Percentiles rank a stretch among this genome's conserved stretches.
Evolutionary conservation across 805 yeast genomes (phyloP).

Genomic region (Saccharomycopsis sp.): DNA sequence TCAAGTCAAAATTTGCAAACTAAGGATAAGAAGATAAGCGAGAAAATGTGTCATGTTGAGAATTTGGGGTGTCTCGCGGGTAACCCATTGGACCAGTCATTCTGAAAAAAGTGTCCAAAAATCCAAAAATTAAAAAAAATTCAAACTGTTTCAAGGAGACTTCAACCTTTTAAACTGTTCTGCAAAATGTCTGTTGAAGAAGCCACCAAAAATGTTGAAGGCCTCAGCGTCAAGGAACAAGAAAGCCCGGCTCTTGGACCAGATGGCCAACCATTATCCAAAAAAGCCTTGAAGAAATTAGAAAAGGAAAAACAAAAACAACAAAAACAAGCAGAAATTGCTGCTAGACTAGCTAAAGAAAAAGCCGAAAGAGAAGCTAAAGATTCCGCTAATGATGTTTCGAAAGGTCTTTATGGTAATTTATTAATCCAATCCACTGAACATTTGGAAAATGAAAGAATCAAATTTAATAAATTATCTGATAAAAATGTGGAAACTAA

Average conservation of each 20-base stretch:
- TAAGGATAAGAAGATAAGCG: neutral
- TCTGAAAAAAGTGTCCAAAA: neutral
- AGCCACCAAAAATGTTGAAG: slow-evolving; percentile 9
- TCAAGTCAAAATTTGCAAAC: neutral
- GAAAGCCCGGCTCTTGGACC: slow-evolving; percentile 34
- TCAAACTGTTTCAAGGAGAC: neutral
- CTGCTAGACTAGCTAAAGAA: slow-evolving; percentile 77
- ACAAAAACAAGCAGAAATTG: slow-evolving; percentile 85
- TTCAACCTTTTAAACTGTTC: neutral
- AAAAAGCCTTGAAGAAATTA: slow-evolving; percentile 90
- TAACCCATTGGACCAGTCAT: neutral
- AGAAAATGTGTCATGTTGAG: too few species aligned
- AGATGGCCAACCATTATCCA: slow-evolving; percentile 81
- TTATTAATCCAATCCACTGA: slow-evolving; percentile 71
- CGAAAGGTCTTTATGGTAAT: slow-evolving; percentile 83
- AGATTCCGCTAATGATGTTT: slow-evolving; percentile 71
- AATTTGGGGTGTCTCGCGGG: too few species aligned
- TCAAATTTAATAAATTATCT: slow-evolving; percentile 40
- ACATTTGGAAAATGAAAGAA: slow-evolving; percentile 59
- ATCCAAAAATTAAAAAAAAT: neutral
- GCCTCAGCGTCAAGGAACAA: slow-evolving; percentile 5
- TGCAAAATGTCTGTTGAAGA: slow-evolving; percentile 13
- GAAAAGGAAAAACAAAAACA: slow-evolving; percentile 91
- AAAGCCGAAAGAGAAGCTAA: slow-evolving; percentile 57
- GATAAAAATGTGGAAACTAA: slow-evolving; percentile 54